Evolutionary conservation across 2,329 filamentous ascomycete species (phyloP), one percentile per base, ranked within the genome.

Genomic region (Pseudogymnoascus sp.): DNA sequence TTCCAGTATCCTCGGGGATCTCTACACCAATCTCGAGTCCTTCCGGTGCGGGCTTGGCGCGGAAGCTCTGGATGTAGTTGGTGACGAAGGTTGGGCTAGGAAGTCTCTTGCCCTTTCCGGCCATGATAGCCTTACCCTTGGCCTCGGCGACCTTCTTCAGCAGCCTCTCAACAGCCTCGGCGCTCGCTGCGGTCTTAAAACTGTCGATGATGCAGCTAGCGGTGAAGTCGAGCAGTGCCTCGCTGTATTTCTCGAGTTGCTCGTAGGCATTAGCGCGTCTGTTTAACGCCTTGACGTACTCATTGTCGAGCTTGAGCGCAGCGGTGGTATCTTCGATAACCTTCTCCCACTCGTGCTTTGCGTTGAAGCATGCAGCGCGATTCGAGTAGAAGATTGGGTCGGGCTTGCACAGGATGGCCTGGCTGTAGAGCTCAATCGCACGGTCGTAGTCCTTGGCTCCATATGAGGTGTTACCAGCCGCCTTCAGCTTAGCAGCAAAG

Each of bases 381-480:
- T 99, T 99, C 68, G 95, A 97, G 83, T 96, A 99, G 83, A 95
- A 99, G 75, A 99, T 93, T 34, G 95, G 92, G 73, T 99, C 95
- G 64, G 93, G 89, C 80, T 95, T 96, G 88, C 95, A 97, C 61
- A 97, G 80, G 71, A 99, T 96, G 61, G 95, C 95, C 79, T 96
- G 91, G 69, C 90, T 90, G 79, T 99, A 99, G 37, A 99, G 86
- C 4, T 93, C 89, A 74, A 99, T 99, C 69, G 95, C 95, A 71
- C 86, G 87, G 77, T 91, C 88, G 79, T 97, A 97, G 73, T 96
- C 90, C 79, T 97, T 97, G 69, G 87, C 86, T 66, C 91, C 92
- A 73, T 97, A 99, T 6, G 95, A 91, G 79, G 95, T 96, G 83
- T 99, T 99, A 66, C 95, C 95, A 29, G 90, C 90, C 66, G 90